Evolutionary conservation across 345 rosid species (phyloP), one percentile per base, ranked within the genome.

Genomic region (Noccaea bulbosa): DNA sequence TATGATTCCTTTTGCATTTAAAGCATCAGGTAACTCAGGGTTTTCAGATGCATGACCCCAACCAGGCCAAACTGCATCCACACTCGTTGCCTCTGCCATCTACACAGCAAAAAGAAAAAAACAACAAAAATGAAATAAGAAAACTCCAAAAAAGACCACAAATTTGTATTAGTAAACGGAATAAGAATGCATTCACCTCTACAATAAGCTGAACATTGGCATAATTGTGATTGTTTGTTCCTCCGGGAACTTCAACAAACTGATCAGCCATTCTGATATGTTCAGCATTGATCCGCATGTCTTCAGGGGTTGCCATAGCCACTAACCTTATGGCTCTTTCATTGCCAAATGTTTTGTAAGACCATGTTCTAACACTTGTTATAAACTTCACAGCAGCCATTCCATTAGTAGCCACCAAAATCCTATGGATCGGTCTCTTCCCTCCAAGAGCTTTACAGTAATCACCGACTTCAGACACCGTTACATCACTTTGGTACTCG

Each of bases 21-120:
- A 69, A n/a, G 96, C 96, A 76, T 93, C 97, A 2, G 97, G 97
- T 45, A 93, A 81, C 80, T 91, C 98, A 46, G 97, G 98, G 74
- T 85, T 93, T 83, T 91, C 98, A 7, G 98, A 93, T 38, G 98
- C 98, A 83, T 93, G 98, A 45, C 97, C 98, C 97, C 98, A 93
- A 57, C 98, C 98, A 75, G 98, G 98, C 98, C 98, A 93, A 75
- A 93, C 97, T 6, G 98, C 98, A 82, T 93, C 98, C 56, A 93
- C 98, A 67, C 53, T 90, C 9, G 98, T 93, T 70, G 84, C 83
- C 75, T 93, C 98, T 27, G 97, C 98, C 96, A 91, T 91, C 98
- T 93, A 78, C 60, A 54, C 17, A 65, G 62, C 11, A 66, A 64
- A 40, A 9, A 53, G 22, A 20, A 20, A 20, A 20, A 20, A 1